Base-by-base conservation (phyloP, 176 grass and related monocot species). In the Musa acuminata region DNA sequence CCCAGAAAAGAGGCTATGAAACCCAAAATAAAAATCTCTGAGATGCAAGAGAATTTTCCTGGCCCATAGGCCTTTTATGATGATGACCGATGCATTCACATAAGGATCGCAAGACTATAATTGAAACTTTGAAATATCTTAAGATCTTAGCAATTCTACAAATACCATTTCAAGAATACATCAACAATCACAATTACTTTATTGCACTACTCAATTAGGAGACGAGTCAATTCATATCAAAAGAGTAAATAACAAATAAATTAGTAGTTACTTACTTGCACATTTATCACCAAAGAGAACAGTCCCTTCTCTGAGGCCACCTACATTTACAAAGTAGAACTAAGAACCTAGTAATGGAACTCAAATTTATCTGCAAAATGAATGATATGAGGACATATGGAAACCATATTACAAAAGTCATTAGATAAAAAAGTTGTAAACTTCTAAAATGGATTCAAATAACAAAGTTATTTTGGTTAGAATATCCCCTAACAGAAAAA, bases 291-390 rank as follows among this genome's bases (percentile, higher is more conserved):
- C 78, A 98, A 71, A 16, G 94, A 86, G 81, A 98, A 98, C 12
- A 93, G 82, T 9, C 90, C 94, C 78, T 87, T 98, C 83, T 98
- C 88, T 55, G 94, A 80, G 25, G 94, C 94, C 85, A 98, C 90
- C 94, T 93, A 83, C 54, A 87, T 83, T 53, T 52, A 74, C 73
- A 76, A 78, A 20, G 54, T 83, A 72, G 76, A 75, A 23, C 49
- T 55, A 43, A 70, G n/a, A 9, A 81, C 67, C 60, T 48, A 70
- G 53, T 11, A 69, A 79, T 53, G 21, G 74, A 86, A 73, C 57
- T 60, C 57, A 60, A n/a, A 60, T 20, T 60, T 53, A 72, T 53
- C n/a, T 11, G 53, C 14, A 75, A 75, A 52, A 52, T 8, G 53
- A 23, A 24, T 9, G 19, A 72, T 22, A 13, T 53, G 13, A 62